A percentile compares a stretch with the other conserved stretches of the same genome.
Evolutionary conservation across 805 yeast species (phyloP).

Genomic region (Metschnikowia amazonensis): DNA sequence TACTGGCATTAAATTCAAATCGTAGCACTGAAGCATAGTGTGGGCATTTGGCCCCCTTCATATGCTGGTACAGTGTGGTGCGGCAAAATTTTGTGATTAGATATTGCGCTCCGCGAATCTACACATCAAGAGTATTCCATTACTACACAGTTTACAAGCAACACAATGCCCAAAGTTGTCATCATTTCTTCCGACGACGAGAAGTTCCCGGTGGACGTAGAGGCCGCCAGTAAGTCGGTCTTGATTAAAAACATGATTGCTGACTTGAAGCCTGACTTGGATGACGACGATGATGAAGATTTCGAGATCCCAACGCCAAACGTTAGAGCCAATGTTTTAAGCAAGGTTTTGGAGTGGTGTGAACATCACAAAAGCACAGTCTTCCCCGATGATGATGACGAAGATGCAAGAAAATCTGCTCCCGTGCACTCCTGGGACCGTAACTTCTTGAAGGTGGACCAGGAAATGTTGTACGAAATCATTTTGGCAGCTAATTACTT

Average conservation of each 20-base stretch:
- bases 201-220: conserved; percentile 67
- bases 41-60: neutral
- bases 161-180: conserved; percentile 40
- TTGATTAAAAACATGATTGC: conserved; percentile 82
- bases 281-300: conserved; percentile 49
- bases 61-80: neutral
- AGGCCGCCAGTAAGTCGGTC: conserved; percentile 82
- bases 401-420: conserved; percentile 79
- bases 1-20: neutral
- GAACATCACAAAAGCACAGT: conserved; percentile 84
- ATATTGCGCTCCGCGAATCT: conserved; percentile 2
- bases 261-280: conserved; percentile 61
- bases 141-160: neutral
- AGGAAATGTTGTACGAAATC: conserved; percentile 79
- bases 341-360: conserved; percentile 94
- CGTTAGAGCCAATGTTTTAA: conserved; percentile 80
- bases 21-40: neutral
- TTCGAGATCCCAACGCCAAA: conserved; percentile 86
- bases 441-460: conserved; percentile 90
- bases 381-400: conserved; percentile 76
- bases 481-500: conserved; percentile 77
- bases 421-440: conserved; percentile 96
- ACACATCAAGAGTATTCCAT: neutral
- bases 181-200: conserved; percentile 81
- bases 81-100: conserved; percentile 2